A percentile compares a stretch with the other conserved stretches of the same genome.
These are phyloP conservation scores for Deinandra increscens DNA, from an alignment of 129 eudicot genomes.

Conservation along the genomic window DNA sequence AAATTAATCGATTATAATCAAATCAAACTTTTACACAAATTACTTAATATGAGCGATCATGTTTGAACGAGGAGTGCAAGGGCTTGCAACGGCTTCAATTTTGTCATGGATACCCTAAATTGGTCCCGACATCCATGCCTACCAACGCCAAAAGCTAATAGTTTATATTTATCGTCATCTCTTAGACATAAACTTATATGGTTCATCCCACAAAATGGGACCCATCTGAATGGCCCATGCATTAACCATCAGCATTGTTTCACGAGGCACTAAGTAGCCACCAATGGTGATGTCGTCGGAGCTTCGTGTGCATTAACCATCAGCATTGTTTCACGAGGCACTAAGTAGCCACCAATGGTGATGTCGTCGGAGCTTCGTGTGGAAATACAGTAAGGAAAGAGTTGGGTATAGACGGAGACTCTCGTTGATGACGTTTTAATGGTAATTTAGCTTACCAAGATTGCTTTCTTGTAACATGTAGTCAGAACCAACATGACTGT, in stretches of 20 bases:
- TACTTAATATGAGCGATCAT: not conserved
- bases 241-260: slow-evolving; percentile 18
- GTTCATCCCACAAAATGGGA: slow-evolving; percentile 21
- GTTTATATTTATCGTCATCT: slow-evolving; percentile 21
- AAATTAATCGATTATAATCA: too few species aligned
- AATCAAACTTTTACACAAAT: too few species aligned
- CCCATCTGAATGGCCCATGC: not conserved
- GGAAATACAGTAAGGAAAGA: not conserved
- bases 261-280: slow-evolving; percentile 28
- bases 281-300: slow-evolving; percentile 19
- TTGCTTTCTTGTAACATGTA: not conserved
- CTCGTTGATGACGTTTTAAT: not conserved
- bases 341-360: slow-evolving; percentile 20
- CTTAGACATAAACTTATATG: slow-evolving; percentile 11
- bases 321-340: slow-evolving; percentile 29
- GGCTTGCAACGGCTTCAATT: slow-evolving; percentile 13
- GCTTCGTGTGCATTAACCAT: too few species aligned
- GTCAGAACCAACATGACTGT: not conserved
- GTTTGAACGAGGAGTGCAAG: slow-evolving; percentile 27
- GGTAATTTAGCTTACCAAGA: not conserved
- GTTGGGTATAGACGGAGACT: not conserved
- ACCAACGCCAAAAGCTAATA: slow-evolving; percentile 27
- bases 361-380: slow-evolving; percentile 23
- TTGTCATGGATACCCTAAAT: slow-evolving; percentile 23
- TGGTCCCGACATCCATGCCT: slow-evolving; percentile 27